Conservation (phyloP, 2,329 filamentous ascomycete species). For the Xylariaceae sp. region DNA sequence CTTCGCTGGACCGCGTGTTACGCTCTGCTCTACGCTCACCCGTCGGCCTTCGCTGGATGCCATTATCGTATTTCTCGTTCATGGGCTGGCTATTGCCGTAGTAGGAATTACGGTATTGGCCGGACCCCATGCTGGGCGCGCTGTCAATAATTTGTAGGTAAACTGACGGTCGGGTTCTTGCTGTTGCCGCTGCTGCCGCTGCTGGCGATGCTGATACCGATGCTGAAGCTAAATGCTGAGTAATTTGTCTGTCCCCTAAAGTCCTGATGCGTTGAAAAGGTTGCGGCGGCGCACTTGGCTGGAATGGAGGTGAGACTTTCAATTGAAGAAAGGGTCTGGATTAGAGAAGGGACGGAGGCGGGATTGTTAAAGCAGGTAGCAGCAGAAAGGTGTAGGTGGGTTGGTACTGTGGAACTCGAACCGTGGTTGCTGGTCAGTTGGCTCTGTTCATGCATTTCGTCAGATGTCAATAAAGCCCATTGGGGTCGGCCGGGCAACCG, state of each 20-base stretch:
- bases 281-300: neutral
- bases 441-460: slow-evolving; percentile 32
- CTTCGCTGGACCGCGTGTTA: slow-evolving; percentile 75
- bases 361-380: slow-evolving; percentile 10
- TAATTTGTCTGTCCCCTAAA: neutral
- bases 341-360: slow-evolving; percentile 14
- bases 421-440: slow-evolving; percentile 20
- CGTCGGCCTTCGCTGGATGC: slow-evolving; percentile 41
- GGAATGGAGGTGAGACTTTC: slow-evolving; percentile 36
- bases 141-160: slow-evolving; percentile 9
- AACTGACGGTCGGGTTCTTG: slow-evolving; percentile 1
- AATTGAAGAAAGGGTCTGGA: slow-evolving; percentile 16
- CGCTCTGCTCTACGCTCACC: slow-evolving; percentile 51
- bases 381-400: neutral
- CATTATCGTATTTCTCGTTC: slow-evolving; percentile 45
- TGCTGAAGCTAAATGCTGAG: neutral
- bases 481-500: slow-evolving; percentile 35
- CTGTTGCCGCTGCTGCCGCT: no score
- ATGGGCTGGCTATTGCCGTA: slow-evolving; percentile 43
- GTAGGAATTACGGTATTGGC: slow-evolving; percentile 58
- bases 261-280: neutral
- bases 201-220: slow-evolving; percentile 1
- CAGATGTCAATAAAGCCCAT: slow-evolving; percentile 35
- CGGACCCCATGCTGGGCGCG: slow-evolving; percentile 50
- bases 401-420: neutral